These are phyloP conservation scores for Marchantia polymorpha DNA, from an alignment of 225 moss, liverwort and hornwort genomes.

Conservation along the genomic window DNA sequence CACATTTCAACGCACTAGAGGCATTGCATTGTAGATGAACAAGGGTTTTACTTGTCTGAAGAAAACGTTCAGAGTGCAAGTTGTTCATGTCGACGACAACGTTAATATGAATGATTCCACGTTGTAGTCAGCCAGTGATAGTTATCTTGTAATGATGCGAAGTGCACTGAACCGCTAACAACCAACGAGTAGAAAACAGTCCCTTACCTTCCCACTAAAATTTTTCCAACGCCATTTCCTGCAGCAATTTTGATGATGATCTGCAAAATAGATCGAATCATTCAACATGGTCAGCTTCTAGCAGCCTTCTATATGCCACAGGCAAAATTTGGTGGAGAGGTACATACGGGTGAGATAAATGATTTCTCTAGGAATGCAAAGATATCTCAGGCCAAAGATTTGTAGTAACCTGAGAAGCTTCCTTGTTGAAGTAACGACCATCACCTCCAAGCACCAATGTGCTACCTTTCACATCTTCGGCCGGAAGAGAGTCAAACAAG, in stretches of 20 bases:
- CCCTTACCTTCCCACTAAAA: conserved; percentile 62
- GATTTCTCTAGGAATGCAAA: background rate
- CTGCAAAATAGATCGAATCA: conserved; percentile 12
- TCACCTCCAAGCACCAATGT: conserved; percentile 92
- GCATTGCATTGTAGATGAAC: too few relatives aligned
- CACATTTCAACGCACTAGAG: too few relatives aligned
- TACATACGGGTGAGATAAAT: background rate
- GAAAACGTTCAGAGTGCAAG: too few relatives aligned
- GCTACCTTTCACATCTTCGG: conserved; percentile 75
- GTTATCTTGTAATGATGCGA: too few relatives aligned
- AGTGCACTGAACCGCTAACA: too few relatives aligned
- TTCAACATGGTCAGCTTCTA: background rate
- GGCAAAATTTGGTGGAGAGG: background rate
- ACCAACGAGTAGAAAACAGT: too few relatives aligned
- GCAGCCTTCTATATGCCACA: background rate
- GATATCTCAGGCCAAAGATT: background rate
- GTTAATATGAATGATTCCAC: too few relatives aligned
- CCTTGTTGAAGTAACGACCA: conserved; percentile 92
- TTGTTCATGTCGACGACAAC: too few relatives aligned
- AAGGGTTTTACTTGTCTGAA: too few relatives aligned
- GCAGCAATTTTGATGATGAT: conserved; percentile 94
- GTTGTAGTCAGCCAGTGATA: too few relatives aligned
- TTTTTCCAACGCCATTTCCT: conserved; percentile 80
- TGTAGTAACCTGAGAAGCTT: conserved; percentile 58
- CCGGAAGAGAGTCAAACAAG: conserved; percentile 74